phyloP scores from a whole-genome alignment of 352 stramenopile species.

The Phytophthora syringae region DNA sequence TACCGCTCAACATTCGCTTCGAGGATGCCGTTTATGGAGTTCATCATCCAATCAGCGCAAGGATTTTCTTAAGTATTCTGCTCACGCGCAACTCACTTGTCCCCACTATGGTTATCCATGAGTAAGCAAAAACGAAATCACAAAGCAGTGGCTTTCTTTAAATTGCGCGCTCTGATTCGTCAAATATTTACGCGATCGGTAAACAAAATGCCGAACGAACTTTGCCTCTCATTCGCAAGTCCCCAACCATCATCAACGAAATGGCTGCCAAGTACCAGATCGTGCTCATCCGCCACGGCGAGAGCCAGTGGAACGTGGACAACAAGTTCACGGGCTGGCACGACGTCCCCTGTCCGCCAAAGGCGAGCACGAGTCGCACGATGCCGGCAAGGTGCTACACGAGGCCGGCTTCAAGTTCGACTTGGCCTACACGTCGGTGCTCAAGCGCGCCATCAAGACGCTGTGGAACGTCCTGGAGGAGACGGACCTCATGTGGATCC shows the following conservation, averaged over 20 bases:
- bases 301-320: constrained; percentile 98
- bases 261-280: constrained; percentile 86
- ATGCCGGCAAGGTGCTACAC: constrained; percentile 95
- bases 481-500: constrained; percentile 98
- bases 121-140: constrained; percentile 11
- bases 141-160: neutral
- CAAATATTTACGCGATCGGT: constrained; percentile 5
- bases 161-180: constrained; percentile 7
- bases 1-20: no score
- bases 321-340: constrained; percentile 99
- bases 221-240: constrained; percentile 41
- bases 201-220: constrained; percentile 28
- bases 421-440: constrained; percentile 95
- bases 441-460: constrained; percentile 98
- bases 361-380: constrained; percentile 92
- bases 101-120: constrained; percentile 8
- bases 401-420: constrained; percentile 94
- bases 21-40: no score
- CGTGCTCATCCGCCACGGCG: constrained; percentile 94
- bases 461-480: constrained; percentile 97
- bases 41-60: constrained; percentile 12
- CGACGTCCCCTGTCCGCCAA: constrained; percentile 93
- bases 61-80: constrained; percentile 31
- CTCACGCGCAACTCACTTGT: constrained; percentile 18
- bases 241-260: neutral